phyloP scores from a whole-genome alignment of 257 asterid species.

The Solanum chmielewskii region DNA sequence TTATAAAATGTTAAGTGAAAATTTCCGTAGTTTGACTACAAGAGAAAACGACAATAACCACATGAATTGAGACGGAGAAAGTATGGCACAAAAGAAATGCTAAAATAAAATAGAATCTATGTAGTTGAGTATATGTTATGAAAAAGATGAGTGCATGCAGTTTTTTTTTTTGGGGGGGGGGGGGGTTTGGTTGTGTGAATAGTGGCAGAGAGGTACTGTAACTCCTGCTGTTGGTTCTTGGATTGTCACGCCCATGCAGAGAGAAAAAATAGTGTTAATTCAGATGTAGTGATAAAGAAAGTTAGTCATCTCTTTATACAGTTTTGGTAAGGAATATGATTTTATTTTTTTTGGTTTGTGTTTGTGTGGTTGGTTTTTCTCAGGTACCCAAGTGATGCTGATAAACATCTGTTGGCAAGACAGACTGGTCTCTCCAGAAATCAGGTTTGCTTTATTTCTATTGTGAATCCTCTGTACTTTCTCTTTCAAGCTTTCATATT shows the following conservation, averaged over 20 bases:
- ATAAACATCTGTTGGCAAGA: conserved; percentile 95
- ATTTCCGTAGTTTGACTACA: neutral
- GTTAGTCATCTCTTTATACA: conserved; percentile 23
- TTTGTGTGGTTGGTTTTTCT: conserved; percentile 15
- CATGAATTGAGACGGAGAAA: neutral
- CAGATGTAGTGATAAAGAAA: conserved; percentile 17
- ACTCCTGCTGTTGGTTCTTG: conserved; percentile 17
- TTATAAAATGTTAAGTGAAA: neutral
- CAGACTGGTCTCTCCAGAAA: conserved; percentile 98
- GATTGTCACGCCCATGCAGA: conserved; percentile 60
- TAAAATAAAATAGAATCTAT: neutral
- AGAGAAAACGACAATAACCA: neutral
- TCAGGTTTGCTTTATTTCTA: conserved; percentile 38
- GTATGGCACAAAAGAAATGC: neutral
- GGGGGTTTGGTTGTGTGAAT: conserved; percentile 12
- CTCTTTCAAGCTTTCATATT: neutral
- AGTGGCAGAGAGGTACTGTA: conserved; percentile 11
- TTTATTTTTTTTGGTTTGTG: conserved; percentile 41
- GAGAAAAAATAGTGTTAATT: neutral
- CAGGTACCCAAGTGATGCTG: conserved; percentile 99
- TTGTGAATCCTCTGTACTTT: neutral
- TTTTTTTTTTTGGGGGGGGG: conserved; percentile 1
- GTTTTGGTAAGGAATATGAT: conserved; percentile 26
- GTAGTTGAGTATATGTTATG: neutral
- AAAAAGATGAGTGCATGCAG: conserved; percentile 23